phyloP scores from a whole-genome alignment of 192 early-diverging fungal species.

The Backusella parvicylindrica region DNA sequence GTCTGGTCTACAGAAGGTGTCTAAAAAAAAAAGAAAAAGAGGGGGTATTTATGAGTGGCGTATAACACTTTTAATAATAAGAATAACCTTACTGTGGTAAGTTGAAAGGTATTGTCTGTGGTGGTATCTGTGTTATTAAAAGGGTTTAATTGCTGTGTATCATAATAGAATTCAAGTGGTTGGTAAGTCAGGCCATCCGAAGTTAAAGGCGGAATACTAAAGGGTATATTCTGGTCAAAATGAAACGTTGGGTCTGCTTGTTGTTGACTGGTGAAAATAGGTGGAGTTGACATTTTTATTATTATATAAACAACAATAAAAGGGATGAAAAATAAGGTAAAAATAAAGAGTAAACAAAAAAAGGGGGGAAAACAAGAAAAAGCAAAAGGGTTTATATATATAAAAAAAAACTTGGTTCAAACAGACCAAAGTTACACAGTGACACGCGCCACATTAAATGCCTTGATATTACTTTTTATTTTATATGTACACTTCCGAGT shows the following conservation, averaged over 20 bases:
- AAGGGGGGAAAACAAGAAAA: not conserved
- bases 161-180: not conserved
- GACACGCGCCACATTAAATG: slow-evolving; percentile 6
- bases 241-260: not conserved
- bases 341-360: not conserved
- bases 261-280: not conserved
- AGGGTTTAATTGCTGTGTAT: not conserved
- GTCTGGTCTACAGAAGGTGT: not conserved
- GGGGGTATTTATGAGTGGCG: no score
- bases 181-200: not conserved
- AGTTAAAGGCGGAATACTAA: not conserved
- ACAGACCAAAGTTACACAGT: not conserved
- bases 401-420: not conserved
- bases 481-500: not conserved
- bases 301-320: not conserved
- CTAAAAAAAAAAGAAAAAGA: not conserved
- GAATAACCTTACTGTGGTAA: not conserved
- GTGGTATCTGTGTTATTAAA: slow-evolving; percentile 6
- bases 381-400: not conserved
- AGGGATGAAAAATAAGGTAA: not conserved
- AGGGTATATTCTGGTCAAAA: not conserved
- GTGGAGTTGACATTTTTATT: slow-evolving; percentile 8
- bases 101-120: slow-evolving; percentile 1
- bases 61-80: not conserved
- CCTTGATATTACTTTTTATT: not conserved